These are phyloP conservation scores for Narthecium ossifragum DNA, from an alignment of 106 monocot species.

Conservation along the genomic window DNA sequence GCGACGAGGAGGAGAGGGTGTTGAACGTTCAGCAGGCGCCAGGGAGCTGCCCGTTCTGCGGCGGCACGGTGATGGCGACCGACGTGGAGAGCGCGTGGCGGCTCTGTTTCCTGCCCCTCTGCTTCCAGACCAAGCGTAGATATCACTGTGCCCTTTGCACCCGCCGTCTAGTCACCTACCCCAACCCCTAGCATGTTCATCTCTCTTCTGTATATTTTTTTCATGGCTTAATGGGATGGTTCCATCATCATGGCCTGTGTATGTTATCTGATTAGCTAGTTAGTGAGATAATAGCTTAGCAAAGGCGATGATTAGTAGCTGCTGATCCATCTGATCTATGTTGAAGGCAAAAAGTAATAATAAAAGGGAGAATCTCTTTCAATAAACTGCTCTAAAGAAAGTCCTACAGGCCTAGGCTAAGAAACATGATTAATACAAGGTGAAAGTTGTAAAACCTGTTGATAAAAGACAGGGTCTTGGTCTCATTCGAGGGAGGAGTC, in stretches of 20 bases:
- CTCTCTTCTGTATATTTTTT: neutral
- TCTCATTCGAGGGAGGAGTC: constrained; percentile 3
- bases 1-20: constrained; percentile 47
- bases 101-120: constrained; percentile 53
- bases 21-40: constrained; percentile 53
- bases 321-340: too few species aligned
- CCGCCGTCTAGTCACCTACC: constrained; percentile 40
- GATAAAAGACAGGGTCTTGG: too few species aligned
- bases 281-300: too few species aligned
- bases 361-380: too few species aligned
- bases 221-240: neutral
- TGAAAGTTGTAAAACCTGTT: too few species aligned
- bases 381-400: too few species aligned
- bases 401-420: too few species aligned
- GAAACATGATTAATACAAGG: too few species aligned
- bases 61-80: constrained; percentile 47
- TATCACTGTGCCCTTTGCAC: constrained; percentile 51
- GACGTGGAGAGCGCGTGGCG: constrained; percentile 55
- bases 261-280: too few species aligned
- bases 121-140: constrained; percentile 39
- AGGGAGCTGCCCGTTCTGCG: constrained; percentile 75
- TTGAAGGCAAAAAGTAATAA: too few species aligned
- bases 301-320: too few species aligned
- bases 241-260: too few species aligned
- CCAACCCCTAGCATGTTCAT: neutral